A percentile compares a stretch with the other conserved stretches of the same genome.
These are phyloP conservation scores for Puccinia hordei DNA, from an alignment of 1,284 basidiomycete genomes.

Conservation along the genomic window DNA sequence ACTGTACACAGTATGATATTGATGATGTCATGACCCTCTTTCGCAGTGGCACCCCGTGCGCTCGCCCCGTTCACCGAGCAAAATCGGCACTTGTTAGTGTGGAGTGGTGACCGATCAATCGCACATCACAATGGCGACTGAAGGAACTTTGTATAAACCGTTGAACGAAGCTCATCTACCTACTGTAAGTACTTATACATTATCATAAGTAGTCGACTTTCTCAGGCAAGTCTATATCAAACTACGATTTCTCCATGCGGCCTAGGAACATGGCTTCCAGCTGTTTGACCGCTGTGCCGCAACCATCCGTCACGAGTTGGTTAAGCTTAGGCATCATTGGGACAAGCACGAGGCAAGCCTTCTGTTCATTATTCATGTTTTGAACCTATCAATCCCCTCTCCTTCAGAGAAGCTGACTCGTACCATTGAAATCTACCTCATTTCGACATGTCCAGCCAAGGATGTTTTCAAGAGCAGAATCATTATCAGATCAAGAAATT, in stretches of 20 bases:
- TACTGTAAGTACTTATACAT: neutral
- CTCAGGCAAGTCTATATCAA: neutral
- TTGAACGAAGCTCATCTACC: conserved; percentile 27
- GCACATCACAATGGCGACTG: conserved; percentile 24
- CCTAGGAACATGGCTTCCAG: conserved; percentile 8
- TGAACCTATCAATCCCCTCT: neutral
- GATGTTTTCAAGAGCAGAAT: conserved; percentile 60
- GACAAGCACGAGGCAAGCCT: conserved; percentile 61
- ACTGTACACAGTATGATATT: too few relatives aligned
- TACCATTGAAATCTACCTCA: neutral
- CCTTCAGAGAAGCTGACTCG: neutral
- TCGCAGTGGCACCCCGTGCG: neutral
- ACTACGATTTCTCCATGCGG: neutral
- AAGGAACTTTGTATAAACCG: conserved; percentile 23
- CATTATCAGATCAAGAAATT: conserved; percentile 65
- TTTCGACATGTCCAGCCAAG: neutral
- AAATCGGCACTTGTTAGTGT: neutral
- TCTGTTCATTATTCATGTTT: neutral
- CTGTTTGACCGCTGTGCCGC: conserved; percentile 65
- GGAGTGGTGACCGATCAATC: too few relatives aligned
- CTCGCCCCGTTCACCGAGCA: neutral
- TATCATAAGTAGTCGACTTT: neutral
- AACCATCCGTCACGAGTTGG: conserved; percentile 67
- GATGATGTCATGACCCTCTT: neutral
- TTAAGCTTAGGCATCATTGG: conserved; percentile 70